Evolutionary conservation across 768 basidiomycete species (phyloP), one percentile per base, ranked within the genome.

Genomic region (Sporobolomyces phaffii): DNA sequence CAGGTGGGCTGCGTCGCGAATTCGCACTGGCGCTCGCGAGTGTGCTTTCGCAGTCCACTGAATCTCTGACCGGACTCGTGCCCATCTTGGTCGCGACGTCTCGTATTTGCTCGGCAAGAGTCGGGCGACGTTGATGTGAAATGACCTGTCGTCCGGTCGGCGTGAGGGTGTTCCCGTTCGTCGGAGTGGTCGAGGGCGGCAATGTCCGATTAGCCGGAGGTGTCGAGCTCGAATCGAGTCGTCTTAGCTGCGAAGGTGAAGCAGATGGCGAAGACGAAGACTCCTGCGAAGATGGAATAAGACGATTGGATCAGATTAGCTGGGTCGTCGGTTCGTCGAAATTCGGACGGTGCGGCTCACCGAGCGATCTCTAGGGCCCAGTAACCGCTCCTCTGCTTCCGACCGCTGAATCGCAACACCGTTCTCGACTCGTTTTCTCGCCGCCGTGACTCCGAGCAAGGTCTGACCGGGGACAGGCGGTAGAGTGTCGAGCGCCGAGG

Each of bases 351-450:
- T n/a, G n/a, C 9, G 26, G 38, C 52, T 51, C 33, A 68, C 60
- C 34, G 36, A 26, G 31, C 17, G 33, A 17, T 26, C 45, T 31
- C 17, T 20, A 13, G 14, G 31, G 6, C 43, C n/a, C 2, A 50
- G 2, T 24, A 59, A 74, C 74, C 74, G 76, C 60, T 54, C 72
- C 43, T 63, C 74, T 47, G 72, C 48, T 73, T 59, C 77, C 56
- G 72, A 74, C 28, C 72, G 62, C 51, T 72, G 62, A 45, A 65
- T 70, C 41, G 52, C 24, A 5, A 63, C 50, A 24, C 36, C 62
- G 22, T 38, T 64, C 52, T 60, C 47, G 65, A 77, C 70, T 68
- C 76, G 69, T 68, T 64, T 69, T 73, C 66, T 44, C 33, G 69
- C 68, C 48, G 73, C 69, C 43, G 53, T 31, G 57, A 52, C 50